Conservation (phyloP, 2,329 filamentous ascomycete genomes). For the Endothia cerciana region DNA sequence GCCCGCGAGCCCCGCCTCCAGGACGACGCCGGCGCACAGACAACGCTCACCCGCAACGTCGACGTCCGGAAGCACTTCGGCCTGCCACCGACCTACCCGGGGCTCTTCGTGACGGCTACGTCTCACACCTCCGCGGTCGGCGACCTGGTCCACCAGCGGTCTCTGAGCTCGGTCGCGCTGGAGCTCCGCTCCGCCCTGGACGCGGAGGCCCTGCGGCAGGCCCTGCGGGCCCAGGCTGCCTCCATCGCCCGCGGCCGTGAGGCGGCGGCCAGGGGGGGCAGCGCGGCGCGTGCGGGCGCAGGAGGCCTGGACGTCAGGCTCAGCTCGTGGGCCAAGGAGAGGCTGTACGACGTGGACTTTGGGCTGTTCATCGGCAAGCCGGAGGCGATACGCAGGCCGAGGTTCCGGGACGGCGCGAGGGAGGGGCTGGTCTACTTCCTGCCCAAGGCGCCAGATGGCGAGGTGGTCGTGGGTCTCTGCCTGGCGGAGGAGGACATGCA, state of each 20-base stretch:
- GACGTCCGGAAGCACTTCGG: slow-evolving; percentile 49
- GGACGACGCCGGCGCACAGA: slow-evolving; percentile 22
- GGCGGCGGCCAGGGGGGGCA: slow-evolving; percentile 39
- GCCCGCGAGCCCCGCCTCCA: slow-evolving; percentile 44
- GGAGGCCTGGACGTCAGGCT: slow-evolving; percentile 52
- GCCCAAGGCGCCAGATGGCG: slow-evolving; percentile 47
- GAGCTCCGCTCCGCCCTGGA: slow-evolving; percentile 16
- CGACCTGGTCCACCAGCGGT: slow-evolving; percentile 34
- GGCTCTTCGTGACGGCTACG: slow-evolving; percentile 51
- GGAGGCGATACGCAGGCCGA: slow-evolving; percentile 51
- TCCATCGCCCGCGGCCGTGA: slow-evolving; percentile 35
- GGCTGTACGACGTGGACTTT: slow-evolving; percentile 52
- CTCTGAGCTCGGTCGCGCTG: slow-evolving; percentile 36
- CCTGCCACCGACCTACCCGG: slow-evolving; percentile 50
- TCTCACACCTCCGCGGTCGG: slow-evolving; percentile 41
- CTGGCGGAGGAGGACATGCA: slow-evolving; percentile 53
- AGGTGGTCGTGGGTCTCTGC: slow-evolving; percentile 49
- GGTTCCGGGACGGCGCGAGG: slow-evolving; percentile 42
- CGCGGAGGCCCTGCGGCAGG: background rate
- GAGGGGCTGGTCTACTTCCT: slow-evolving; percentile 56
- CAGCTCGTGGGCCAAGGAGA: slow-evolving; percentile 57
- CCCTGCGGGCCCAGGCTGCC: slow-evolving; percentile 48
- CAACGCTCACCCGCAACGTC: slow-evolving; percentile 52
- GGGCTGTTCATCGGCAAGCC: slow-evolving; percentile 49
- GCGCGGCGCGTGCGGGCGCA: slow-evolving; percentile 42